Percentiles rank a stretch among this genome's conserved stretches.
Evolutionary conservation across 2,329 filamentous ascomycete genomes (phyloP).

Genomic region (Aspergillus ustus): DNA sequence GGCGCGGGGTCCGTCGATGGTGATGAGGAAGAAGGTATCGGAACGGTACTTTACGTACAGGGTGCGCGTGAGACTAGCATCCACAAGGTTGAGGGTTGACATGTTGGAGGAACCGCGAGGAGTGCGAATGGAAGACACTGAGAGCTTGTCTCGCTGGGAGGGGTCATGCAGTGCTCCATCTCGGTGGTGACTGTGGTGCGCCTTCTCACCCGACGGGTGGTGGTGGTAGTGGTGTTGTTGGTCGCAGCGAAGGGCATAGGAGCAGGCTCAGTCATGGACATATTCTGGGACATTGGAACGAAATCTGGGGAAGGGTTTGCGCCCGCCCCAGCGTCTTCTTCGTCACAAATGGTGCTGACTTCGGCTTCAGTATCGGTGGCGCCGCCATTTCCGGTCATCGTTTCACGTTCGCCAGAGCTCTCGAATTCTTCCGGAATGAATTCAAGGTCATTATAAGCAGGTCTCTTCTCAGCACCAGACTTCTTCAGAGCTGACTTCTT

Average conservation of each 20-base stretch:
- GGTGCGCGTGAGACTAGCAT: neutral
- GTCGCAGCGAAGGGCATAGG: neutral
- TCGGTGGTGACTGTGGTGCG: neutral
- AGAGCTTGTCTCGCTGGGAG: neutral
- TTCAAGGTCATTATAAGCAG: neutral
- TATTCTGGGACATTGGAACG: neutral
- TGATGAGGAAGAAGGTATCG: constrained; percentile 25
- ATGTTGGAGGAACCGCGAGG: neutral
- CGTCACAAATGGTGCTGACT: neutral
- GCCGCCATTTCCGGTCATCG: too few relatives aligned
- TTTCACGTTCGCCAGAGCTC: neutral
- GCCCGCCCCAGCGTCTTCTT: neutral
- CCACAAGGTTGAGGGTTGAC: neutral
- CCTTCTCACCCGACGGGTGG: neutral
- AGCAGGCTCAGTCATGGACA: neutral
- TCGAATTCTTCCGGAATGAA: neutral
- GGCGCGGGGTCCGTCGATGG: constrained; percentile 12
- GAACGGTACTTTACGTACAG: neutral
- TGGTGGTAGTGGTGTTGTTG: neutral
- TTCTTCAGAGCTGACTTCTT: neutral
- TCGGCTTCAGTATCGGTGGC: neutral
- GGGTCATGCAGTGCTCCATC: neutral
- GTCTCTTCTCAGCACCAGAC: neutral
- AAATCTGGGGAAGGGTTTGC: neutral
- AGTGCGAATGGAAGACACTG: neutral